Conservation (phyloP, 208 protist genomes). For the Trypanosoma vivax region DNA sequence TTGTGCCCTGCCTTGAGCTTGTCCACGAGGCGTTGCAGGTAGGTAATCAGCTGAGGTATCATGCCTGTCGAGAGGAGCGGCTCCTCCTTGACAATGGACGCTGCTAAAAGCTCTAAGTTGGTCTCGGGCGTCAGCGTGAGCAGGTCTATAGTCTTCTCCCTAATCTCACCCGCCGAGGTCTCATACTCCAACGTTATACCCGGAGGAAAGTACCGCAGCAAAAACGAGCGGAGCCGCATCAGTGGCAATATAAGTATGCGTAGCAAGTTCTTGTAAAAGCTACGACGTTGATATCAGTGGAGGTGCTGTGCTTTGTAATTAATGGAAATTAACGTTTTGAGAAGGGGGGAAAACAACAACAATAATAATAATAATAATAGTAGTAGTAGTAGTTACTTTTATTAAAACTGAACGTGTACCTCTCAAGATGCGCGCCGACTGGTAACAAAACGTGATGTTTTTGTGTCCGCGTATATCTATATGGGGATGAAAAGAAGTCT, state of each 20-base stretch:
- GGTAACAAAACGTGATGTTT: too few species aligned
- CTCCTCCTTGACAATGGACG: constrained; percentile 83
- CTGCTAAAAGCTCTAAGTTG: constrained; percentile 75
- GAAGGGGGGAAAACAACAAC: not conserved
- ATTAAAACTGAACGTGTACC: too few species aligned
- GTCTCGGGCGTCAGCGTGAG: constrained; percentile 78
- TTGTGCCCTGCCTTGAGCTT: constrained; percentile 72
- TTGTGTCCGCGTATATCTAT: too few species aligned
- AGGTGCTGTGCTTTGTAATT: too few species aligned
- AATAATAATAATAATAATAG: not conserved
- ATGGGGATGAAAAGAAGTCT: too few species aligned
- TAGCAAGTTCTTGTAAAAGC: too few species aligned
- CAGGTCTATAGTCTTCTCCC: constrained; percentile 89
- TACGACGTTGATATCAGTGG: too few species aligned
- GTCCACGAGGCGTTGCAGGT: constrained; percentile 86
- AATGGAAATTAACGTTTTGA: too few species aligned
- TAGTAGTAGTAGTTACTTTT: constrained; percentile 1
- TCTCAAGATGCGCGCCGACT: too few species aligned
- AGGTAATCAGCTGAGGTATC: constrained; percentile 64
- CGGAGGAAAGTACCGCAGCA: constrained; percentile 94
- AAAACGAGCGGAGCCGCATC: constrained; percentile 91
- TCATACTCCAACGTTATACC: constrained; percentile 92
- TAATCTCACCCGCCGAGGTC: constrained; percentile 64
- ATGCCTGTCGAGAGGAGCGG: constrained; percentile 81
- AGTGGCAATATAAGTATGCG: not conserved